Evolutionary conservation across 2,329 filamentous ascomycete species (phyloP).

Genomic region (Cercospora nicotianae): DNA sequence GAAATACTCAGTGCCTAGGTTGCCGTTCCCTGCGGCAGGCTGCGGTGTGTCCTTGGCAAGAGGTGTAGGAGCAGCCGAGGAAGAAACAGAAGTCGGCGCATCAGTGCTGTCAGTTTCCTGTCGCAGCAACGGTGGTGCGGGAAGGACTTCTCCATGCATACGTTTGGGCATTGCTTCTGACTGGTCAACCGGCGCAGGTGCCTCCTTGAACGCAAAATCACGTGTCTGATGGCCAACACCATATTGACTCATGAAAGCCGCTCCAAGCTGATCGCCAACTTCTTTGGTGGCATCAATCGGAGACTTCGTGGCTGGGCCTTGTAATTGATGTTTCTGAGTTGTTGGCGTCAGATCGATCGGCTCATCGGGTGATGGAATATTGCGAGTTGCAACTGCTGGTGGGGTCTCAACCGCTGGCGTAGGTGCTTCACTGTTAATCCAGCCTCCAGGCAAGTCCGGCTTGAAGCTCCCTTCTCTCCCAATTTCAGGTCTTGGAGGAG

Average conservation of each 20-base stretch:
- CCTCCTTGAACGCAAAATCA: conserved; percentile 36
- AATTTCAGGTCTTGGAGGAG: conserved; percentile 20
- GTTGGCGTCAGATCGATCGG: conserved; percentile 38
- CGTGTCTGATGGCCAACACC: conserved; percentile 39
- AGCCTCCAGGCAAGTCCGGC: conserved; percentile 55
- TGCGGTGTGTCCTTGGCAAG: conserved; percentile 44
- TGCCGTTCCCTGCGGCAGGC: conserved; percentile 27
- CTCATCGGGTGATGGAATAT: conserved; percentile 21
- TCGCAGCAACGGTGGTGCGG: conserved; percentile 23
- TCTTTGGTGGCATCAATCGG: conserved; percentile 47
- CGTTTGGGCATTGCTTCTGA: conserved; percentile 27
- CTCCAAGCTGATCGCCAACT: conserved; percentile 51
- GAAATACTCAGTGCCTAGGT: conserved; percentile 22
- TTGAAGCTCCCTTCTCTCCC: conserved; percentile 42
- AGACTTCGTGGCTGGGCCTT: conserved; percentile 7
- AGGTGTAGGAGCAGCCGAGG: conserved; percentile 45
- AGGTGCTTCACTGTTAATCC: conserved; percentile 51
- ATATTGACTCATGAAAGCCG: conserved; percentile 45
- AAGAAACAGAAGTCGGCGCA: conserved; percentile 27
- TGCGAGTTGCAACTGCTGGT: conserved; percentile 18
- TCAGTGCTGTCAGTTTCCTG: conserved; percentile 26
- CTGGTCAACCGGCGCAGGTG: conserved; percentile 31
- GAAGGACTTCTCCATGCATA: conserved; percentile 23
- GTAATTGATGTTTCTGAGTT: conserved; percentile 30
- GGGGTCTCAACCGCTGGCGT: conserved; percentile 42